Conservation (phyloP, 2,329 filamentous ascomycete species). For the Aspergillus novoparasiticus region DNA sequence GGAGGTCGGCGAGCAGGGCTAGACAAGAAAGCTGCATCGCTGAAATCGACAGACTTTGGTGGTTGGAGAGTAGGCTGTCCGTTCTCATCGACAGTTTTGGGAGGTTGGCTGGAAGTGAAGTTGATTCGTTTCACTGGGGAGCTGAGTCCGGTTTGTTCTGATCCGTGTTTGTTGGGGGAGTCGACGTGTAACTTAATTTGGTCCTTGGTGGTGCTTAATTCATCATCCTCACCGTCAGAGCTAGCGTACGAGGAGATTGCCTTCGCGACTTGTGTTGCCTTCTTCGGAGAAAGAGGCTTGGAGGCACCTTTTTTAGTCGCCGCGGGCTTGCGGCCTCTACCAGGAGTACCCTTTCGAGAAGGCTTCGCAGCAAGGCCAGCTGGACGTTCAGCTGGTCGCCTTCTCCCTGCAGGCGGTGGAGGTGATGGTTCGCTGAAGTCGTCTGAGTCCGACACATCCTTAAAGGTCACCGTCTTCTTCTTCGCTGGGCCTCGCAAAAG, state of each 20-base stretch:
- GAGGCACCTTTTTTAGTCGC: conserved; percentile 31
- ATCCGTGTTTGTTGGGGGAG: conserved; percentile 36
- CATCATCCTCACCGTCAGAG: conserved; percentile 48
- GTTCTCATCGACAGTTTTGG: conserved; percentile 35
- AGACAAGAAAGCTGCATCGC: conserved; percentile 39
- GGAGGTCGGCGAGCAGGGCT: conserved; percentile 50
- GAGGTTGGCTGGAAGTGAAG: conserved; percentile 29
- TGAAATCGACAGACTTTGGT: conserved; percentile 33
- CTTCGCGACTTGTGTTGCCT: conserved; percentile 50
- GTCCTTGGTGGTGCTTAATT: conserved; percentile 42
- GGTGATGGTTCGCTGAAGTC: conserved; percentile 34
- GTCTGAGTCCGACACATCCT: conserved; percentile 45
- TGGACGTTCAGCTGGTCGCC: conserved; percentile 26
- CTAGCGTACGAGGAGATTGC: conserved; percentile 37
- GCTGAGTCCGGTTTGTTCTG: conserved; percentile 33
- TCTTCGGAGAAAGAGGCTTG: conserved; percentile 52
- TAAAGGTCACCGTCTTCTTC: conserved; percentile 52
- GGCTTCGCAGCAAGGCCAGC: conserved; percentile 49
- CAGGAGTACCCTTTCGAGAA: conserved; percentile 43
- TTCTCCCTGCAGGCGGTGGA: conserved; percentile 26
- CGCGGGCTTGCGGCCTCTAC: conserved; percentile 36
- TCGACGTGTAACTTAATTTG: conserved; percentile 35
- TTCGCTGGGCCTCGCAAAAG: conserved; percentile 34
- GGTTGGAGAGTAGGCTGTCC: conserved; percentile 32
- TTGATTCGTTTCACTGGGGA: conserved; percentile 39